Evolutionary conservation across 805 yeast species (phyloP).

Genomic region (Kodamaea kaohsiungensis): DNA sequence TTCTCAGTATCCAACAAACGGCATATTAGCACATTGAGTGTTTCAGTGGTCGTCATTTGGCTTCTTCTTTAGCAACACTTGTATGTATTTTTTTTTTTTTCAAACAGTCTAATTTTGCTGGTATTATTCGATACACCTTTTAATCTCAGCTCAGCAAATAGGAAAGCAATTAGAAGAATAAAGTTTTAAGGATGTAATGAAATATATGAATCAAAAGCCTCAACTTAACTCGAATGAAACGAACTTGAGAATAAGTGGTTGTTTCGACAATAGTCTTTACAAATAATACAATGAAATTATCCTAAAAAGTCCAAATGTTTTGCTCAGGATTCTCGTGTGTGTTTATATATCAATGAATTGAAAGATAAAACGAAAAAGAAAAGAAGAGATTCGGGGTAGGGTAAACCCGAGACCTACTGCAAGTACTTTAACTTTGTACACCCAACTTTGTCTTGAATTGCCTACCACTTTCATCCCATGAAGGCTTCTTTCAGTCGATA

Average conservation of each 20-base stretch:
- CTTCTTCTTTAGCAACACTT: neutral
- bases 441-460: neutral
- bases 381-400: neutral
- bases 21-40: constrained; percentile 9
- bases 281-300: neutral
- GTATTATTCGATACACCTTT: neutral
- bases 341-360: neutral
- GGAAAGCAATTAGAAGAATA: too few relatives aligned
- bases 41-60: neutral
- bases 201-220: too few relatives aligned
- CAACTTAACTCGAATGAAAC: neutral
- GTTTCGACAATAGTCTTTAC: neutral
- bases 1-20: constrained; percentile 26
- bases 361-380: neutral
- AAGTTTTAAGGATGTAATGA: too few relatives aligned
- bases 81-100: neutral
- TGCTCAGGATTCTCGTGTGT: neutral
- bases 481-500: neutral
- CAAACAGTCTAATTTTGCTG: neutral
- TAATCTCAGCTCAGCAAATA: too few relatives aligned
- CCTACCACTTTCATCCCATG: neutral
- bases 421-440: neutral
- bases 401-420: neutral
- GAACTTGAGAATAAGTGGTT: neutral
- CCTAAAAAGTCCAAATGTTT: neutral